Base-by-base conservation (phyloP, 768 basidiomycete genomes). In the Suillus lakei region DNA sequence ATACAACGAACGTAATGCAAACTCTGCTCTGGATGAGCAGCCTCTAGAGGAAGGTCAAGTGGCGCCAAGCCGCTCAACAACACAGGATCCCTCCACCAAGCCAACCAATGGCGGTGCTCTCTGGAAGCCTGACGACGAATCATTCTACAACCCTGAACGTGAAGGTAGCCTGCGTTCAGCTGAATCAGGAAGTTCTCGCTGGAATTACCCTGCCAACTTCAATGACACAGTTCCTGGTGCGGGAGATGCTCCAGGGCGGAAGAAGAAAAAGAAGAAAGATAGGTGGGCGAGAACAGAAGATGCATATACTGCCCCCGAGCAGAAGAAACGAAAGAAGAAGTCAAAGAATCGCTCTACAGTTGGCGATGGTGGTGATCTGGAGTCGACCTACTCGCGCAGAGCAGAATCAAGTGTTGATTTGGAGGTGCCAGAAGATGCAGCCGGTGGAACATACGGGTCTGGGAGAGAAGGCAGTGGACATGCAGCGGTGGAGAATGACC, bases 121-220 rank as follows among this genome's bases (percentile, higher is more conserved):
- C 50, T 95, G 93, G 93, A 84, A 80, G 48, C 81, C 86, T 23
- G 86, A 90, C 54, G 93, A 95, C 38, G 93, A 95, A 79, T 80
- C 82, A 13, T 95, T 85, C 73, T 95, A 95, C 70, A 84, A 83
- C 61, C 68, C 77, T 6, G 71, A 73, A 41, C 77, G 61, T 43
- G 77, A 74, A 41, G 82, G 80, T 64, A 78, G 80, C 38, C 73
- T 79, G 54, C 76, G 80, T 18, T 68, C 78, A 43, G 73, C 77
- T 48, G 72, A 77, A 43, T 72, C 73, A 41, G 76, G 76, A 34
- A 82, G 83, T 32, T 85, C 88, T 21, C 83, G 92, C 64, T 95
- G 93, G 93, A 91, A 84, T 68, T 95, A 95, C 77, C 92, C 91
- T 16, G 89, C 93, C 68, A 93, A 94, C 74, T 93, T 95, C 71